Evolutionary conservation across 148 eudicot species (phyloP).

Genomic region (Rhododendron williamsianum): DNA sequence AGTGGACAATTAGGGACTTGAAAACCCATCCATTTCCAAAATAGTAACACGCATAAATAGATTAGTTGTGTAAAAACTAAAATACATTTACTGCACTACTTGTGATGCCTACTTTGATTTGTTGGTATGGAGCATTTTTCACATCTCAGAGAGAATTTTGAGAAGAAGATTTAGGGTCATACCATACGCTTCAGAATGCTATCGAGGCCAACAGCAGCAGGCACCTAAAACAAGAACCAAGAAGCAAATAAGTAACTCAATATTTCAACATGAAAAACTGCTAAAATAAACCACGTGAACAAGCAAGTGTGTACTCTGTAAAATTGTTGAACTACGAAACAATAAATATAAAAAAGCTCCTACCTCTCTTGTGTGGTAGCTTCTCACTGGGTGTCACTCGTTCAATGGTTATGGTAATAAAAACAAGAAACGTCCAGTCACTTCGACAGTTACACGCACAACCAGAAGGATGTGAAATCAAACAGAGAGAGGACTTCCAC

Average conservation of each 20-base stretch:
- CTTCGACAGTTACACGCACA: background rate
- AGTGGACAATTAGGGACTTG: background rate
- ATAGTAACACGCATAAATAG: background rate
- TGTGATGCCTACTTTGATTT: background rate
- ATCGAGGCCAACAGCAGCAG: slow-evolving; percentile 78
- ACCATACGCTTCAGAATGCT: slow-evolving; percentile 75
- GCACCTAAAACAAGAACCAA: slow-evolving; percentile 42
- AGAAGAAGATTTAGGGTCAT: slow-evolving; percentile 15
- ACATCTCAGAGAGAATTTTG: background rate
- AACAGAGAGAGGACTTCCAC: background rate
- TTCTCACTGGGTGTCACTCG: background rate
- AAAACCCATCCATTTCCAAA: background rate
- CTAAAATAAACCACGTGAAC: background rate
- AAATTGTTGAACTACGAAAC: background rate
- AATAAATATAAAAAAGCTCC: background rate
- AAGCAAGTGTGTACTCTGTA: background rate
- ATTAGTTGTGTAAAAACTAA: background rate
- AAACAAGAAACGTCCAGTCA: background rate
- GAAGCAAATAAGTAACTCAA: background rate
- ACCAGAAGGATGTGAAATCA: too few relatives aligned
- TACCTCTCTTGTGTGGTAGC: background rate
- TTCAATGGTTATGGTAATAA: background rate
- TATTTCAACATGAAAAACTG: background rate
- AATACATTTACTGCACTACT: background rate
- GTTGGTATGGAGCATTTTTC: background rate